Evolutionary conservation across 148 eudicot species (phyloP), one percentile per base, ranked within the genome.

Genomic region (Chenopodium berlandieri): DNA sequence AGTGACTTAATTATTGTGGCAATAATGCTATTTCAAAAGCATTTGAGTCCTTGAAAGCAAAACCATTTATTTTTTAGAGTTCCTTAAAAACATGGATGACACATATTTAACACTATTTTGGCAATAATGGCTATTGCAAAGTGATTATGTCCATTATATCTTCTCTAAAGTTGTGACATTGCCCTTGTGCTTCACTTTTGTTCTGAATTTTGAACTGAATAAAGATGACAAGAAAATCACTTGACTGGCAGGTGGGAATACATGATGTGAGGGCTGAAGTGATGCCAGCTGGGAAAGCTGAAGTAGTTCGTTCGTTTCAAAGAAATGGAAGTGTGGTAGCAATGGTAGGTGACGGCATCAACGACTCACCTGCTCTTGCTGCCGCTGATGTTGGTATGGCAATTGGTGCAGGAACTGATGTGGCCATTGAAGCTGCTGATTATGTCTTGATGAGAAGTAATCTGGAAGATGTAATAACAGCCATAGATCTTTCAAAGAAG

Each of bases 331-430:
- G 88, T 54, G 82, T 91, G 32, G 99, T 94, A 66, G 99, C 99
- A 4, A 96, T 96, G 99, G 94, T 96, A 30, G 99, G 99, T 52
- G 99, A 96, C 9, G 99, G 99, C 22, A 96, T 96, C 80, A 96
- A 96, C 23, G 99, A 96, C 86, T 94, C 99, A 30, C 99, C 99
- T 0, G 99, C 97, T 71, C 90, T 96, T 62, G 99, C 97, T 13
- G 98, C 98, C 16, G 93, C 99, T 14, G 99, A 96, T 76, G 93
- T 96, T 1, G 99, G 99, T 64, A 96, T 96, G 95, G 99, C 99
- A 50, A 96, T 96, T 8, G 98, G 99, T 31, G 99, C 99, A 1
- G 99, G 99, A 79, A 96, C 99, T 37, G 99, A 96, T 62, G 91
- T 96, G 4, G 99, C 99, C 60, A 92, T 96, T 37, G 99, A 96